Conservation (phyloP, 306 rosid genomes). For the Cucurbita ficifolia region DNA sequence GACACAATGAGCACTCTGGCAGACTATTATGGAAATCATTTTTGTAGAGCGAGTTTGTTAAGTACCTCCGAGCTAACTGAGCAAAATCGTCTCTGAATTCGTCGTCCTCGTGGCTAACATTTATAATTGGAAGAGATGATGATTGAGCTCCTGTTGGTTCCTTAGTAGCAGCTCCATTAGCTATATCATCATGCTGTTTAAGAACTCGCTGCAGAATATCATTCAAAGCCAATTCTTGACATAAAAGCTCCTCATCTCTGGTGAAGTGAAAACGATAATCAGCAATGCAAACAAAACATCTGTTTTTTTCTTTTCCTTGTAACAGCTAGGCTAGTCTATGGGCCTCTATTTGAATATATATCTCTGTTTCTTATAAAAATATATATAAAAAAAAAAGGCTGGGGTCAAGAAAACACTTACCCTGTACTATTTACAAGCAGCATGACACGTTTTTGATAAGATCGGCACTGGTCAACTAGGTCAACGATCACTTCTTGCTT, state of each 20-base stretch:
- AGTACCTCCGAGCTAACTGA: conserved; percentile 75
- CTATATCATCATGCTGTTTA: conserved; percentile 53
- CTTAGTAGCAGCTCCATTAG: conserved; percentile 26
- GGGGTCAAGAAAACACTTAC: conserved; percentile 25
- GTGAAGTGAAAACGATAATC: conserved; percentile 16
- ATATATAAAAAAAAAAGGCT: neutral
- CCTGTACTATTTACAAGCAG: conserved; percentile 63
- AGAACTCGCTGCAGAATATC: conserved; percentile 81
- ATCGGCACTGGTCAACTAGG: conserved; percentile 93
- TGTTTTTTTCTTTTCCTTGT: neutral
- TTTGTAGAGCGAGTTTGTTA: neutral
- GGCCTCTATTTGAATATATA: neutral
- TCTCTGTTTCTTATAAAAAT: neutral
- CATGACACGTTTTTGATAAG: conserved; percentile 81
- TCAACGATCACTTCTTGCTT: conserved; percentile 84
- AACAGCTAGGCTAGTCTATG: neutral
- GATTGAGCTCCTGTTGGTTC: conserved; percentile 40
- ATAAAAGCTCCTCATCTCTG: conserved; percentile 76
- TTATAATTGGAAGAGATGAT: conserved; percentile 46
- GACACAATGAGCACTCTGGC: neutral
- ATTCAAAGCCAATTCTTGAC: conserved; percentile 65
- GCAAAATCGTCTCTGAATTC: conserved; percentile 72
- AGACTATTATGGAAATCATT: neutral
- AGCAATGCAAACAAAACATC: neutral
- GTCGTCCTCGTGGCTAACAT: conserved; percentile 74